Evolutionary conservation across 345 rosid genomes (phyloP).

Genomic region (Microthlaspi erraticum): DNA sequence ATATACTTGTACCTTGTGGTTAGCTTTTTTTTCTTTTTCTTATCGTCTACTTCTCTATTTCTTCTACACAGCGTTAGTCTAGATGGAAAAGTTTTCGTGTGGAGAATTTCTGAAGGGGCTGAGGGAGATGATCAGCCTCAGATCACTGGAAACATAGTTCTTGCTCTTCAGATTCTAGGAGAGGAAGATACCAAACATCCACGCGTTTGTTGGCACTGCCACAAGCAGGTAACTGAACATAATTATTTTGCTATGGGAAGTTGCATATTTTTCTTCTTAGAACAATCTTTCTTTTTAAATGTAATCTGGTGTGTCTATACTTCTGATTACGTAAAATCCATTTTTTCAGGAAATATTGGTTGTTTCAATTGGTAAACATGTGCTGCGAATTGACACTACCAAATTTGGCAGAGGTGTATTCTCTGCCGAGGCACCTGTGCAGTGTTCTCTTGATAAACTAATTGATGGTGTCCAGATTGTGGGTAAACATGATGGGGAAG

Average conservation of each 20-base stretch:
- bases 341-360: conserved; percentile 81
- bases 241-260: neutral
- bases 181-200: conserved; percentile 68
- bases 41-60: conserved; percentile 22
- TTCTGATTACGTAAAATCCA: conserved; percentile 14
- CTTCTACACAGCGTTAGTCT: conserved; percentile 63
- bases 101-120: conserved; percentile 82
- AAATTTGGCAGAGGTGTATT: conserved; percentile 68
- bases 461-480: conserved; percentile 80
- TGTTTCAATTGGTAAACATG: conserved; percentile 72
- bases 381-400: conserved; percentile 74
- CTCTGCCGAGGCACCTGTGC: conserved; percentile 78
- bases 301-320: conserved; percentile 1
- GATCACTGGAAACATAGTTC: conserved; percentile 63
- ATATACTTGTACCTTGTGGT: conserved; percentile 3
- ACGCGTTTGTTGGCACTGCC: conserved; percentile 91
- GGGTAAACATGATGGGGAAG: conserved; percentile 90
- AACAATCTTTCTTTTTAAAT: neutral
- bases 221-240: conserved; percentile 84
- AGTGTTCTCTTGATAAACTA: conserved; percentile 65
- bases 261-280: conserved; percentile 10
- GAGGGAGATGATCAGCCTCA: conserved; percentile 76
- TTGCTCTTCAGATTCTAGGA: conserved; percentile 69
- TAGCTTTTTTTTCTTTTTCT: neutral
- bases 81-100: conserved; percentile 75